Evolutionary conservation across 805 yeast species (phyloP), one percentile per base, ranked within the genome.

Genomic region (Komagataella mondaviorum): DNA sequence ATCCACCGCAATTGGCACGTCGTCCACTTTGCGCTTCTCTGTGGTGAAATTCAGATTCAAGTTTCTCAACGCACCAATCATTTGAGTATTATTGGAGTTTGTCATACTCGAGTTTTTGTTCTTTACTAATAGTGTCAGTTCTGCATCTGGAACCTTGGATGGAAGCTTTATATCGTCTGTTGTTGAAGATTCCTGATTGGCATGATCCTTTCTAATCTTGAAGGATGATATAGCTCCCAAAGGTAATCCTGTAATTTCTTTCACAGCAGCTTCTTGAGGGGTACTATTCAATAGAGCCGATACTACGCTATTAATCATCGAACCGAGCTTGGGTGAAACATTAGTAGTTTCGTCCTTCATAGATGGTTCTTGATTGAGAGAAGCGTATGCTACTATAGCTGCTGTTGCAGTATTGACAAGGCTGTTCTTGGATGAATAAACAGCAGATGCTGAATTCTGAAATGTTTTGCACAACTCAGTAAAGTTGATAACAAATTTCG

Each of bases 321-420:
- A 53, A 10, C 58, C 54, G 7, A 61, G 48, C 17, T 55, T 56
- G 14, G 52, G 51, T 23, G 56, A 58, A 44, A 55, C 55, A 20
- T 53, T 22, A 12, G 56, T 46, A 52, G 56, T 23, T 55, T 55
- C 49, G 56, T 55, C 47, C 39, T 30, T 30, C 39, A 30, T 12
- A 30, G 39, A 6, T 10, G 39, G 14, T 10, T 30, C 39, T 54
- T 59, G 52, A 56, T 60, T 56, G 53, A 63, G 50, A 6, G 62
- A 62, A 8, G 69, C 64, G 51, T 65, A 69, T 2, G 68, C 57
- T 6, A 71, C 66, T 1, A 71, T 71, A n/a, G 66, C 63, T 4
- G 75, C 61, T 1, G 70, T 67, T 6, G 72, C 64, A 1, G 72
- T 67, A 1, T 73, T 68, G 8, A 63, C 54, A 23, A 68, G 44